Base-by-base conservation (phyloP, 1,139 yeast species). In the Lodderomyces parapsilosis region DNA sequence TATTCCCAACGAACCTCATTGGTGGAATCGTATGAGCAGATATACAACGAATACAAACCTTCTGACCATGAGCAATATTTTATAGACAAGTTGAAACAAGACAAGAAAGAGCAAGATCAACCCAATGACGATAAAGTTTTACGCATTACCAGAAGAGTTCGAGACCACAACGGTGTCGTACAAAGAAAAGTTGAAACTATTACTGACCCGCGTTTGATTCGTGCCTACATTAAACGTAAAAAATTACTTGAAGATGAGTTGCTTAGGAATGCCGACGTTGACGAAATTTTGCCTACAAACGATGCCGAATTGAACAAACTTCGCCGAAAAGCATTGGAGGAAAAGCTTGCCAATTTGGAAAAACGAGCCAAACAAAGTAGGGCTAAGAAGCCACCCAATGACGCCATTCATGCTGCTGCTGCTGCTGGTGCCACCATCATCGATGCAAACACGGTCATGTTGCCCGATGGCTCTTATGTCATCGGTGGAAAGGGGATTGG, bases 241-340 rank as follows among this genome's bases (percentile, higher is more conserved):
- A 90, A 87, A 59, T 80, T 78, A 55, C 70, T 85, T 41, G 95
- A 89, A 54, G 94, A 80, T 56, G 81, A 81, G 37, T 78, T 81
- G 54, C 65, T 81, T 51, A 66, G 65, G 52, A 68, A 65, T 51
- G 74, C 76, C n/a, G 82, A 79, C 46, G 74, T 74, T 38, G 93
- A 86, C 44, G 85, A 83, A 39, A 78, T 87, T 30, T 79, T 81
- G 24, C 86, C 95, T 2, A 86, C 96, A 1, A 86, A 86, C 56
- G 96, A 89, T 51, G 90, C 85, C 44, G 96, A 90, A 56, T 81
- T 83, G 54, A 91, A 91, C 62, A 78, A 79, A 62, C 80, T 89
- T 53, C 80, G 88, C 51, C 80, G 87, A 58, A 86, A 85, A 63
- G 78, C 88, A 15, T 71, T 93, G 49, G 90, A 87, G 63, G 93